Conservation (phyloP, 768 basidiomycete genomes). For the Boletus patriciae region DNA sequence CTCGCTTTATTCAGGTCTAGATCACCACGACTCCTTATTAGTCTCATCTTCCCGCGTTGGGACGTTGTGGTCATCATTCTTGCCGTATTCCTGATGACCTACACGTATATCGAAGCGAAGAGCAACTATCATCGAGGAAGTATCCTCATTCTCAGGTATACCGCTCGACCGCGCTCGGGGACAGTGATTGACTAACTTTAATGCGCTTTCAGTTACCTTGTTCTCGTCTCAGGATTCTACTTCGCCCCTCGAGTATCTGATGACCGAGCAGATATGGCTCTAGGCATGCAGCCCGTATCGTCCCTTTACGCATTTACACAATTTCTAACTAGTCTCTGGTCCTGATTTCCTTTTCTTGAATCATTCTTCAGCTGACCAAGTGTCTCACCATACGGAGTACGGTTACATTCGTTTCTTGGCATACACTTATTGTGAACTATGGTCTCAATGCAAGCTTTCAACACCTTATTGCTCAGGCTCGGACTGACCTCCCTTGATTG, state of each 20-base stretch:
- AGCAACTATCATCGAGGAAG: constrained; percentile 97
- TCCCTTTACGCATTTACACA: constrained; percentile 2
- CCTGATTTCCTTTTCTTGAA: constrained; percentile 1
- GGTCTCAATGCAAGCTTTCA: constrained; percentile 54
- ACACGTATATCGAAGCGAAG: constrained; percentile 98
- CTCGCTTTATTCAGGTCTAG: background rate
- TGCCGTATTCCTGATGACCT: constrained; percentile 96
- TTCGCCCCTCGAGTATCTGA: constrained; percentile 61
- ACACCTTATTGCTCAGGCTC: too few relatives aligned
- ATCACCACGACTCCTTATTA: constrained; percentile 34
- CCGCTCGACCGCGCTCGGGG: background rate
- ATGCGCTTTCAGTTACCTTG: constrained; percentile 68
- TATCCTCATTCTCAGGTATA: constrained; percentile 88
- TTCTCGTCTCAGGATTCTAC: constrained; percentile 89
- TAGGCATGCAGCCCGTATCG: constrained; percentile 2
- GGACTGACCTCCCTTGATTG: too few relatives aligned
- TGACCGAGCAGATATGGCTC: constrained; percentile 17
- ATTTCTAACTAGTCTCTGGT: constrained; percentile 17
- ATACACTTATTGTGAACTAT: constrained; percentile 12
- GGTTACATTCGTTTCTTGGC: constrained; percentile 20
- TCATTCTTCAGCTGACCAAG: constrained; percentile 5
- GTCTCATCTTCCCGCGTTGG: constrained; percentile 97
- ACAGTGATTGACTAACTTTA: background rate
- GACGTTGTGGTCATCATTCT: constrained; percentile 93
- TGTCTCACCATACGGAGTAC: constrained; percentile 5